These are phyloP conservation scores for Acephala macrosclerotiorum DNA, from an alignment of 2,329 filamentous ascomycete genomes.

Conservation along the genomic window DNA sequence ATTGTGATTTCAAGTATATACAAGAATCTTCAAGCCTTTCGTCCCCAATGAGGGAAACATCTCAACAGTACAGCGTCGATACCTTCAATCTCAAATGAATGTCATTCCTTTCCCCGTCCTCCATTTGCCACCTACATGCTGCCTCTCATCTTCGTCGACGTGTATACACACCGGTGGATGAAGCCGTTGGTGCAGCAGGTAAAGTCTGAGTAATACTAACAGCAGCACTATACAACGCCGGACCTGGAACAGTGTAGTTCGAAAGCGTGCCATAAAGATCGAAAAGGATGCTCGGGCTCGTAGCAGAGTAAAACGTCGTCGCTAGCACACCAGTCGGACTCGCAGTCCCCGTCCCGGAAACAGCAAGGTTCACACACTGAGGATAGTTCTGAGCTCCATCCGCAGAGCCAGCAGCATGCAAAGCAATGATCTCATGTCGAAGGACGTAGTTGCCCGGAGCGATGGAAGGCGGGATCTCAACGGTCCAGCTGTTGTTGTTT, in stretches of 20 bases:
- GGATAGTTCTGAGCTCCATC: constrained; percentile 58
- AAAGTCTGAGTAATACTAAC: constrained; percentile 32
- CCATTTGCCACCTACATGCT: background rate
- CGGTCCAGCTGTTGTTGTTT: constrained; percentile 17
- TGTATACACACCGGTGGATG: constrained; percentile 20
- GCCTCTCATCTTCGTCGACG: constrained; percentile 8
- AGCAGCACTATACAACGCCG: constrained; percentile 41
- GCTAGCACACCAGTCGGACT: constrained; percentile 48
- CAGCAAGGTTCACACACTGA: constrained; percentile 57
- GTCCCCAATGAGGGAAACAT: background rate
- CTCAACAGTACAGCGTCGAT: background rate
- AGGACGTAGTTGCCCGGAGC: constrained; percentile 37
- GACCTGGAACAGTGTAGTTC: constrained; percentile 47
- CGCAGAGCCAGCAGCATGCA: constrained; percentile 42
- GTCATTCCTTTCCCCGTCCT: constrained; percentile 6
- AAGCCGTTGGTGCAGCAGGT: constrained; percentile 33
- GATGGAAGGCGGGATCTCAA: constrained; percentile 9
- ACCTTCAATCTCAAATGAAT: background rate
- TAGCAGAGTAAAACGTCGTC: constrained; percentile 50
- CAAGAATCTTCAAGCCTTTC: constrained; percentile 3
- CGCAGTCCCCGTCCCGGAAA: constrained; percentile 52
- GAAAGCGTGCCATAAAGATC: constrained; percentile 47
- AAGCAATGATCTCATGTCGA: constrained; percentile 52
- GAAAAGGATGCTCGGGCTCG: constrained; percentile 51
- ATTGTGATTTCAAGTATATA: constrained; percentile 12